A percentile compares a stretch with the other conserved stretches of the same genome.
Conservation (phyloP, 2,329 filamentous ascomycete species). For the Sphaerulina musiva region DNA sequence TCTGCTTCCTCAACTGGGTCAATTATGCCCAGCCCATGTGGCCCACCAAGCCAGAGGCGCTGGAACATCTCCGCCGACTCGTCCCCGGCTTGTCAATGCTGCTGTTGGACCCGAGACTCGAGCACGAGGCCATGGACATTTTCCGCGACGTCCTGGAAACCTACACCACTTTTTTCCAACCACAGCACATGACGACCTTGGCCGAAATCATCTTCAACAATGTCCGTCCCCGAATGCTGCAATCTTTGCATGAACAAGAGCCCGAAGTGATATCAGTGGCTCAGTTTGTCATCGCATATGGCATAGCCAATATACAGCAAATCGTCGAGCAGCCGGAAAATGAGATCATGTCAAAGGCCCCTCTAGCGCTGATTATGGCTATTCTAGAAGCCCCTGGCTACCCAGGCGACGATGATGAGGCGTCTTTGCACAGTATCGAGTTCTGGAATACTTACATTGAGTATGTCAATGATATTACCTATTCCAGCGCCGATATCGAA, state of each 20-base stretch:
- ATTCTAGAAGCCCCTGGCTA: constrained; percentile 61
- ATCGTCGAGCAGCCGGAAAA: constrained; percentile 50
- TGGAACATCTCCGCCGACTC: constrained; percentile 55
- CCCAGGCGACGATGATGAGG: constrained; percentile 64
- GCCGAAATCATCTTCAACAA: constrained; percentile 54
- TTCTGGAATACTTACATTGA: constrained; percentile 77
- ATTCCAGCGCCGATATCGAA: constrained; percentile 40
- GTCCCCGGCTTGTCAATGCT: constrained; percentile 56
- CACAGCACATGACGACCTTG: constrained; percentile 53
- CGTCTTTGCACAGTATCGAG: constrained; percentile 67
- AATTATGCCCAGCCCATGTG: constrained; percentile 63
- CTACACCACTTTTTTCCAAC: constrained; percentile 57
- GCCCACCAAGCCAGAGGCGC: constrained; percentile 50
- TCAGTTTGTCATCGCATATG: constrained; percentile 61
- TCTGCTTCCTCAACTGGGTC: constrained; percentile 54
- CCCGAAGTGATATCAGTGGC: constrained; percentile 54
- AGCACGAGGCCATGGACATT: constrained; percentile 56
- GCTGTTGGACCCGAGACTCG: constrained; percentile 52
- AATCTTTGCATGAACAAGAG: constrained; percentile 52
- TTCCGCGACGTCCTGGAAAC: constrained; percentile 59
- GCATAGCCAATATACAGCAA: constrained; percentile 57
- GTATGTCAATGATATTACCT: constrained; percentile 52
- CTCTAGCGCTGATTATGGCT: constrained; percentile 53
- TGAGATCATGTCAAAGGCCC: constrained; percentile 45
- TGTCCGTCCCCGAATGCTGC: constrained; percentile 43